Base-by-base conservation (phyloP, 805 yeast species). In the Millerozyma miso region DNA sequence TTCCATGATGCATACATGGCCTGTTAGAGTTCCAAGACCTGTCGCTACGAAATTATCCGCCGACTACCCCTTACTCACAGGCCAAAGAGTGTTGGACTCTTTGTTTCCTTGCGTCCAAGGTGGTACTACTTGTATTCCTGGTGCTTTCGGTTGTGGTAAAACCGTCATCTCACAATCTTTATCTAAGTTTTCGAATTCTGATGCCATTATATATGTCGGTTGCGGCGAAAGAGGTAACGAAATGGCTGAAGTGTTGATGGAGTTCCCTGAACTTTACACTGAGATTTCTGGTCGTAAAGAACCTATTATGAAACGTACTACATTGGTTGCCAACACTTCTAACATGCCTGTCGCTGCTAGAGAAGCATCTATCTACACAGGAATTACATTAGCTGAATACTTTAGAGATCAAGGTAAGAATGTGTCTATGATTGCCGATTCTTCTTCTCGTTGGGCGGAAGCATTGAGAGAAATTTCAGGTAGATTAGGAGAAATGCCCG, bases 401-500 rank as follows among this genome's bases (percentile, higher is more conserved):
- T 93, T 93, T 83, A 90, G 99, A 80, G 99, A 93, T 76, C 99
- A 93, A 76, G 99, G 99, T 75, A 93, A 93, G 77, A 77, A 93
- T 63, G 99, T 93, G 50, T 82, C 98, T 29, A 93, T 93, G 98
- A 93, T 93, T 85, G 99, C 99, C 47, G 99, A 93, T 69, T 93
- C 99, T 4, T 91, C 98, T 29, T 90, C 97, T 26, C 90, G 99
- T 79, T 93, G 99, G 99, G 99, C 99, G 36, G 99, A 93, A 77
- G 99, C 99, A 49, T 79, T 93, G 65, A 90, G 99, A 84, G 99
- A 93, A 80, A 85, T 93, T 67, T 90, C 98, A 41, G 99, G 99
- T 80, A 95, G 99, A 80, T 78, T 93, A 67, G 99, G 99, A 73
- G 99, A 93, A 78, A 93, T 93, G 99, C 99, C 99, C 65, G 99